Evolutionary conservation across 1,284 basidiomycete species (phyloP).

Genomic region (Heterobasidion parviporum): DNA sequence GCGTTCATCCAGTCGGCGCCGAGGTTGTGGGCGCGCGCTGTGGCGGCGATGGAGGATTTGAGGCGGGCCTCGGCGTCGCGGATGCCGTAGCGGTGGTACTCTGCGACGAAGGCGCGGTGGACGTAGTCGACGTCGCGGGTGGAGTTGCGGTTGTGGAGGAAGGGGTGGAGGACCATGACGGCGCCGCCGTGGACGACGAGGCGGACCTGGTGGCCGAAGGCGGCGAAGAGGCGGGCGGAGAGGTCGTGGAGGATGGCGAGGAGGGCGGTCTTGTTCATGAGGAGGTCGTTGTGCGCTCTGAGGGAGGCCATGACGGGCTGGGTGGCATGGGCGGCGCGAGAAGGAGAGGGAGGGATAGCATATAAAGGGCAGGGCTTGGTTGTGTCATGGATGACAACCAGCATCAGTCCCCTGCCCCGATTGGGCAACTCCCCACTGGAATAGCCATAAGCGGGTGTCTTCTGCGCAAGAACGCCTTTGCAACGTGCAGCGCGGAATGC

Average conservation of each 20-base stretch:
- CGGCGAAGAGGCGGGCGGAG: slow-evolving; percentile 31
- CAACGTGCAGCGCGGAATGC: too few relatives aligned
- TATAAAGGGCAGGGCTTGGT: background rate
- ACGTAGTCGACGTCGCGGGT: slow-evolving; percentile 64
- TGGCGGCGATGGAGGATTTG: slow-evolving; percentile 44
- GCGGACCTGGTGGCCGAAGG: slow-evolving; percentile 40
- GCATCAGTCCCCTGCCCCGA: too few relatives aligned
- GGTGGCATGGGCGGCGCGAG: background rate
- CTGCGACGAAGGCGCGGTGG: slow-evolving; percentile 45
- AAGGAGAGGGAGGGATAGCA: background rate
- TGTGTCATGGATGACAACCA: background rate
- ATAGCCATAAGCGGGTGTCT: too few relatives aligned
- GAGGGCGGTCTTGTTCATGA: slow-evolving; percentile 26
- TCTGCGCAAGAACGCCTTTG: too few relatives aligned
- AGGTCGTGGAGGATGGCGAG: slow-evolving; percentile 38
- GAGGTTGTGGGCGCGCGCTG: slow-evolving; percentile 38
- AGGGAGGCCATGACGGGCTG: background rate
- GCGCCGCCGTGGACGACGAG: slow-evolving; percentile 63
- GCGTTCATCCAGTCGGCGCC: slow-evolving; percentile 70
- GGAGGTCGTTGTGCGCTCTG: slow-evolving; percentile 23
- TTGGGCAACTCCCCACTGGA: too few relatives aligned
- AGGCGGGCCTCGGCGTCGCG: slow-evolving; percentile 42
- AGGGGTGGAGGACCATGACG: slow-evolving; percentile 56
- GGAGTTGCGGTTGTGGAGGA: slow-evolving; percentile 33
- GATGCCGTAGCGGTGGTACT: slow-evolving; percentile 40